Base-by-base conservation (phyloP, 2,329 filamentous ascomycete genomes). In the Shiraia sp. region DNA sequence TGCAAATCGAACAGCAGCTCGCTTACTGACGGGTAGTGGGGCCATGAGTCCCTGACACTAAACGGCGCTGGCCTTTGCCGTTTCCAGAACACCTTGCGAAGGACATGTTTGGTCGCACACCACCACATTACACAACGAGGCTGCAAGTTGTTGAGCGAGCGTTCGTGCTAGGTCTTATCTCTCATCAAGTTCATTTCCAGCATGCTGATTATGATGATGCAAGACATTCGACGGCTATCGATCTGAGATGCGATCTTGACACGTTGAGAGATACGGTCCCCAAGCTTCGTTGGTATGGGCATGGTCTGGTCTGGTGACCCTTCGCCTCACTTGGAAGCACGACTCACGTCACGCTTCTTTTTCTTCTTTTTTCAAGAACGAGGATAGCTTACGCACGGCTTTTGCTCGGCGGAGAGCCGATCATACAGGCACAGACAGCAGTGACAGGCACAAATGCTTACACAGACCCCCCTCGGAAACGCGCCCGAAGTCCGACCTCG, bases 391-490 rank as follows among this genome's bases (percentile, higher is more conserved):
- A n/a, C n/a, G n/a, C n/a, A n/a, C n/a, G 19, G 4, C 8, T 4
- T 23, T 13, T 12, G 31, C 32, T 48, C 31, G 44, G 47, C 27
- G 49, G 52, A 53, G 52, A 55, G 49, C 52, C 52, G 52, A 55
- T 49, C 42, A 41, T 39, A 40, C 41, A 43, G 49, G 44, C 44
- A 49, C 45, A 42, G 17, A 31, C 40, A 41, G 44, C 44, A 49
- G 42, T 40, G 17, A 31, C 40, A 41, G 34, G 42, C 43, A 42
- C 33, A 41, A 10, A n/a, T n/a, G n/a, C n/a, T n/a, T n/a, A n/a
- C n/a, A n/a, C n/a, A n/a, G n/a, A n/a, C n/a, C n/a, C n/a, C n/a
- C n/a, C 25, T 19, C n/a, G 24, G 34, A 12, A 27, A 27, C 13
- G 34, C 14, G 23, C 10, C 24, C 10, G 24, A 17, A 12, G 6